Evolutionary conservation across 148 eudicot genomes (phyloP), one percentile per base, ranked within the genome.

Genomic region (Cornus controversa): DNA sequence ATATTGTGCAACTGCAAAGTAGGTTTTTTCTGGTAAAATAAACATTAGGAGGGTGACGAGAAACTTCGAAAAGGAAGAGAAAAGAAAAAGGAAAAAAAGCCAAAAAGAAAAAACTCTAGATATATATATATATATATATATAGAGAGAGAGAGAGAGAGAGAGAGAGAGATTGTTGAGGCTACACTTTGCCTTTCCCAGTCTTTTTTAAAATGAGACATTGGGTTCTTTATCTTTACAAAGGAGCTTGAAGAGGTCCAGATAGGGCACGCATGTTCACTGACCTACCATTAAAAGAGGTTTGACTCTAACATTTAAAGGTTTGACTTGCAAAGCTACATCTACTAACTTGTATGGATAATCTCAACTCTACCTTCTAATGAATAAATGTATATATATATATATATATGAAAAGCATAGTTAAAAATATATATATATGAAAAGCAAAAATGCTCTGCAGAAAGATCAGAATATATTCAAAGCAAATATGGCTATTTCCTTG

Each of bases 271-370:
- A 34, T 73, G 31, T 74, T 74, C 62, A 36, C 16, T 40, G 68
- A 27, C 66, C 77, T 65, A 62, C 67, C 68, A 11, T 36, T 34
- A 20, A n/a, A 74, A 74, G 31, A 67, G 42, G 22, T 3, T 50
- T 62, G 13, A 34, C 8, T 10, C 27, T 10, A 20, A n/a, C 25
- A 25, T 73, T 73, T n/a, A 25, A 58, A 73, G 67, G 5, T 73
- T 73, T 73, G 76, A 73, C 76, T 60, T 73, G 23, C 50, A 34
- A 73, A 58, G 40, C 14, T 58, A 10, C 76, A 31, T 34, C 76
- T 73, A 60, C 26, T 40, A 40, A 40, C 8, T 40, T 40, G 45
- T 40, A 6, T 40, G 45, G 45, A 40, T 40, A 40, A 40, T 6
- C 45, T 40, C 45, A 40, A 40, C 10, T 6, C n/a, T n/a, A n/a